These are phyloP conservation scores for Cryptococcus amylolentus DNA, from an alignment of 1,284 basidiomycete genomes.

Conservation along the genomic window DNA sequence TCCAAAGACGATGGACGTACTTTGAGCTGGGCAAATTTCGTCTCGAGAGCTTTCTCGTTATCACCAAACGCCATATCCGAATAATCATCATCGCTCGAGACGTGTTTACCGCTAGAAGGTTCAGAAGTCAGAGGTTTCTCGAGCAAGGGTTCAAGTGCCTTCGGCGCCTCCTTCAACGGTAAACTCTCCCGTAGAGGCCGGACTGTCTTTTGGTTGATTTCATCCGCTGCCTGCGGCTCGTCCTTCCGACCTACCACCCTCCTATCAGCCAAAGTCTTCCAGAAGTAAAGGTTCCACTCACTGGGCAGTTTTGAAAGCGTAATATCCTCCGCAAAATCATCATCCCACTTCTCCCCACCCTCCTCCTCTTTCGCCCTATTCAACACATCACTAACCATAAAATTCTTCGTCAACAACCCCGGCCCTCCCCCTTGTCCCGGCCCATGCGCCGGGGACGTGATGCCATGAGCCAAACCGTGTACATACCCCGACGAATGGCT, in stretches of 20 bases:
- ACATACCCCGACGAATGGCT: too few species aligned
- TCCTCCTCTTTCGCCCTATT: constrained; percentile 32
- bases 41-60: constrained; percentile 60
- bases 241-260: constrained; percentile 12
- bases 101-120: background rate
- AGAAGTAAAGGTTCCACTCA: background rate
- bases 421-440: background rate
- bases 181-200: constrained; percentile 16
- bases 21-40: constrained; percentile 77
- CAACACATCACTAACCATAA: constrained; percentile 69
- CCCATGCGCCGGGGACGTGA: background rate
- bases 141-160: background rate
- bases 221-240: constrained; percentile 21
- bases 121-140: background rate
- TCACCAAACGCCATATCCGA: constrained; percentile 76
- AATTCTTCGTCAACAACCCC: constrained; percentile 42
- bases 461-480: background rate
- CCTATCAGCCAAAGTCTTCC: background rate
- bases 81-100: constrained; percentile 64
- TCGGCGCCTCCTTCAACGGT: background rate
- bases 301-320: constrained; percentile 25
- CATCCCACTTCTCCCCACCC: constrained; percentile 67
- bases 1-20: constrained; percentile 47
- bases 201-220: constrained; percentile 36
- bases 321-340: constrained; percentile 92